phyloP scores from a whole-genome alignment of 2,329 filamentous ascomycete species.

The Claviceps sorghi region DNA sequence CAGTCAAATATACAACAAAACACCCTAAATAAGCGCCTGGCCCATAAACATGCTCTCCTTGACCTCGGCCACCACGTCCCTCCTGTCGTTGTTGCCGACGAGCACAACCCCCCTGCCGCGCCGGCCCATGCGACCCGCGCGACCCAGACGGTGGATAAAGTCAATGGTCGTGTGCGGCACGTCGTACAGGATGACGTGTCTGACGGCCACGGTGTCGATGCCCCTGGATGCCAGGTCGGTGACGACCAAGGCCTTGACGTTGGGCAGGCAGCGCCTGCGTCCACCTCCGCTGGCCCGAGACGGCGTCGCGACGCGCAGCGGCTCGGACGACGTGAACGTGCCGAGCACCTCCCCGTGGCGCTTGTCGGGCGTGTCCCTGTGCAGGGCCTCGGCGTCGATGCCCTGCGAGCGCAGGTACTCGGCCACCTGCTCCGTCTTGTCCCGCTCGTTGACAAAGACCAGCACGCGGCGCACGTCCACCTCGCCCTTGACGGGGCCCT shows the following conservation, averaged over 20 bases:
- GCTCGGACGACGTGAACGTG: constrained; percentile 49
- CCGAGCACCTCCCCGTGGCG: constrained; percentile 64
- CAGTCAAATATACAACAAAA: too few relatives aligned
- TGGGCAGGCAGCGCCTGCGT: constrained; percentile 42
- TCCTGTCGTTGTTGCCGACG: constrained; percentile 76
- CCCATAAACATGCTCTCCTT: constrained; percentile 78
- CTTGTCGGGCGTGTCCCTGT: constrained; percentile 67
- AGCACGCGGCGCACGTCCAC: constrained; percentile 70
- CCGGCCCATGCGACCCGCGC: constrained; percentile 83
- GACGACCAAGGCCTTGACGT: constrained; percentile 83
- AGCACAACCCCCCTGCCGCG: constrained; percentile 81
- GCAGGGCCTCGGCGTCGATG: constrained; percentile 74
- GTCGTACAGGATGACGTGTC: constrained; percentile 87
- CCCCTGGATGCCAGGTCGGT: constrained; percentile 86
- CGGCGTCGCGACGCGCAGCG: constrained; percentile 19
- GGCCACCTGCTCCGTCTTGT: constrained; percentile 70
- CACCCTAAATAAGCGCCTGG: constrained; percentile 64
- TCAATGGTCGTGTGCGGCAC: constrained; percentile 97
- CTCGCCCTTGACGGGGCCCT: constrained; percentile 38
- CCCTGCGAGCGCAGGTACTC: constrained; percentile 70
- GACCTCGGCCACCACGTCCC: constrained; percentile 83
- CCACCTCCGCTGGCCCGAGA: constrained; percentile 16
- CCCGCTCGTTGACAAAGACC: constrained; percentile 93
- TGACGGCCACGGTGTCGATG: constrained; percentile 83
- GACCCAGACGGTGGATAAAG: constrained; percentile 89